Percentiles rank a stretch among this genome's conserved stretches.
Evolutionary conservation across 2,329 filamentous ascomycete genomes (phyloP).

Genomic region (Dactylellina drechsleri): DNA sequence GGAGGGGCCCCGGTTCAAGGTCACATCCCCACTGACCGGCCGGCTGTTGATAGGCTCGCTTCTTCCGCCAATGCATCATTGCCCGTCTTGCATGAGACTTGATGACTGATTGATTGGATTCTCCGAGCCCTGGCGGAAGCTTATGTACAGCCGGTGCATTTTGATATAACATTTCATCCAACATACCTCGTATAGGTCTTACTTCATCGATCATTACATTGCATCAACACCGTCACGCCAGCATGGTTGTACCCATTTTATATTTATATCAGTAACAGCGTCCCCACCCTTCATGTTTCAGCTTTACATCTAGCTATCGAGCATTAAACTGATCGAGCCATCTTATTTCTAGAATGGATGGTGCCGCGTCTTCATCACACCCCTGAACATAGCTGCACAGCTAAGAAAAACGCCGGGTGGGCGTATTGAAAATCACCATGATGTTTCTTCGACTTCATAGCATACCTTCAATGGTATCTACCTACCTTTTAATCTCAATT

Average conservation of each 20-base stretch:
- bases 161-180: neutral
- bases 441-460: neutral
- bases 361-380: neutral
- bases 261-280: neutral
- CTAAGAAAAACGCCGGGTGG: neutral
- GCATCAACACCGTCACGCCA: neutral
- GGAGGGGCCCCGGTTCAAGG: too few species aligned
- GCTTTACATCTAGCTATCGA: neutral
- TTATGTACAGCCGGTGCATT: too few species aligned
- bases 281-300: neutral
- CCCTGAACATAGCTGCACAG: neutral
- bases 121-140: neutral
- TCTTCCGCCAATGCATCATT: neutral
- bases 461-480: slow-evolving; percentile 47
- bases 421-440: neutral
- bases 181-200: neutral
- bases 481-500: slow-evolving; percentile 15
- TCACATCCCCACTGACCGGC: too few species aligned
- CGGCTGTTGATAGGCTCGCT: slow-evolving; percentile 1
- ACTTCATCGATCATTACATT: neutral
- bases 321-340: neutral
- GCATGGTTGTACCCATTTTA: neutral
- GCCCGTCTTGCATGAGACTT: neutral
- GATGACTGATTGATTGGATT: neutral
- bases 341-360: slow-evolving; percentile 8